Percentiles rank a stretch among this genome's conserved stretches.
Conservation (phyloP, 106 monocot genomes). For the Narthecium ossifragum region DNA sequence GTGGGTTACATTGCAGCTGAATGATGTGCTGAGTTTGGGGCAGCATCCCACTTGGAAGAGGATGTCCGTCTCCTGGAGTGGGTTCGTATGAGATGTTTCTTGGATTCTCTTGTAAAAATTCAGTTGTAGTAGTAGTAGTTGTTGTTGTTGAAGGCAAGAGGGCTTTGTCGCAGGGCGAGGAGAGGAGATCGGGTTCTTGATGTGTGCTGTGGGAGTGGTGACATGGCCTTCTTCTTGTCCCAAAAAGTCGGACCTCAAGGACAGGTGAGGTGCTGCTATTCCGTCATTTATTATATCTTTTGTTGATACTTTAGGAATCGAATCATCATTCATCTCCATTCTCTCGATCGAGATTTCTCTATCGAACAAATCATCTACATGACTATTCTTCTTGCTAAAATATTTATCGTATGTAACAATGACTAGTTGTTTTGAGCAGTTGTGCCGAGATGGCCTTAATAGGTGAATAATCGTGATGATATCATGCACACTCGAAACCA, state of each 20-base stretch:
- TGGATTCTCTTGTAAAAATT: not conserved
- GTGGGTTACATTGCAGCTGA: conserved; percentile 43
- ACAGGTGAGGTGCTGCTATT: conserved; percentile 30
- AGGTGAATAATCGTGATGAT: no score
- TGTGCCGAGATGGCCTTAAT: no score
- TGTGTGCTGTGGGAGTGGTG: conserved; percentile 95
- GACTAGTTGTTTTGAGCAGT: no score
- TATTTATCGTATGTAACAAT: no score
- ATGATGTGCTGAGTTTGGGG: conserved; percentile 82
- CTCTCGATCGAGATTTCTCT: no score
- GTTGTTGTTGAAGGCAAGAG: not conserved
- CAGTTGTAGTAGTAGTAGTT: not conserved
- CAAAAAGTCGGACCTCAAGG: conserved; percentile 62
- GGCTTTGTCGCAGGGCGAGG: conserved; percentile 34
- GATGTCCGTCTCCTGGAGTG: conserved; percentile 87
- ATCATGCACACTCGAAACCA: no score
- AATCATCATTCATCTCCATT: no score
- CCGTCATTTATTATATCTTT: no score
- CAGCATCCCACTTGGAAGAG: conserved; percentile 87
- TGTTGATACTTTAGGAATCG: no score
- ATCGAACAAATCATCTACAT: no score
- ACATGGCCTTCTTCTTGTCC: conserved; percentile 80
- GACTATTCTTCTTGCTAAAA: no score
- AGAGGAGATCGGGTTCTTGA: conserved; percentile 72
- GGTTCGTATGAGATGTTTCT: conserved; percentile 26